Evolutionary conservation across 306 rosid genomes (phyloP).

Genomic region (Cucurbita pepo): DNA sequence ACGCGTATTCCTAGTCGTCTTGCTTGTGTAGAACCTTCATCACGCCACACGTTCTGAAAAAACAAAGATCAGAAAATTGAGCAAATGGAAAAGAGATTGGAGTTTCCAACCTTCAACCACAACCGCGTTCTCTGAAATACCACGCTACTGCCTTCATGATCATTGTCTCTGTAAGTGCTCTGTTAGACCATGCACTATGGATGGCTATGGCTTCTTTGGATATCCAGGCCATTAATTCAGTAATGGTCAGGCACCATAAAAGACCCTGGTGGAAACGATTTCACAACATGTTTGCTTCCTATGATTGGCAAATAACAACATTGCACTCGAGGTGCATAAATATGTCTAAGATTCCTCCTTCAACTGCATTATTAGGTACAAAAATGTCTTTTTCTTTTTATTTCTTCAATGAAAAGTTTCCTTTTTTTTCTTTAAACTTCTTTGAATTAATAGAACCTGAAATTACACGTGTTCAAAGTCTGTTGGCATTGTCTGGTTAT

Average conservation of each 20-base stretch:
- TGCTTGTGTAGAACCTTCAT: not conserved
- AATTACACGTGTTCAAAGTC: slow-evolving; percentile 9
- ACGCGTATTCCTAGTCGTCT: not conserved
- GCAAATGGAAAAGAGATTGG: not conserved
- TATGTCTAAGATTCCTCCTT: not conserved
- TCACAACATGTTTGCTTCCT: not conserved
- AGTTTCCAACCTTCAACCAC: not conserved
- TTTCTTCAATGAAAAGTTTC: not conserved
- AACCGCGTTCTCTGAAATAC: not conserved
- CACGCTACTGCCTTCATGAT: not conserved
- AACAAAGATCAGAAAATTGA: not conserved
- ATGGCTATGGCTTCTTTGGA: not conserved
- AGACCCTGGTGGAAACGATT: not conserved
- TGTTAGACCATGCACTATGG: not conserved
- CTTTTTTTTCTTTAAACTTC: not conserved
- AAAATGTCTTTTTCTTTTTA: too few species aligned
- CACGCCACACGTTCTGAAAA: not conserved
- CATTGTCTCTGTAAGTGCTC: not conserved
- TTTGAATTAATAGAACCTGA: slow-evolving; percentile 1
- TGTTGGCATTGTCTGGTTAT: slow-evolving; percentile 18
- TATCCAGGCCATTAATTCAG: not conserved
- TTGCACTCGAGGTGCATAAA: not conserved
- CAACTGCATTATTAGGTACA: not conserved
- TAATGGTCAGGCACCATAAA: not conserved
- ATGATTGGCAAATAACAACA: not conserved